Conservation (phyloP, 192 early-diverging fungal species). For the Helicostylum pulchrum region DNA sequence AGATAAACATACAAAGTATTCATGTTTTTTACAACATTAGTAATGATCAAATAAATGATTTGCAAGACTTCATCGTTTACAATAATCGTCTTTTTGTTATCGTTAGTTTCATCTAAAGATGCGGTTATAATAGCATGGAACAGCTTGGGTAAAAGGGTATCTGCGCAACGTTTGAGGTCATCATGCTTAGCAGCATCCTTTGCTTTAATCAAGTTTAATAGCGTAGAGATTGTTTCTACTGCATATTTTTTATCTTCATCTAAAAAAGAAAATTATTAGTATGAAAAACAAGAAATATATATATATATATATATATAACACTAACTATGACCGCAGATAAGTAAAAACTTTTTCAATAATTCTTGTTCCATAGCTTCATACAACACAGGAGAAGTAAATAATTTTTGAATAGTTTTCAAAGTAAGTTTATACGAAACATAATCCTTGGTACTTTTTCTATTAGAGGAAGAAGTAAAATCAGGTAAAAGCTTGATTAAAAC, state of each 20-base stretch:
- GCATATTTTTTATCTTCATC: conserved; percentile 40
- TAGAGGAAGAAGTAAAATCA: conserved; percentile 15
- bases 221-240: conserved; percentile 40
- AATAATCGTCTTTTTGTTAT: conserved; percentile 13
- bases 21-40: conserved; percentile 41
- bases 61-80: conserved; percentile 35
- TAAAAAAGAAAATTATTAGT: background rate
- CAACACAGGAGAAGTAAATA: conserved; percentile 42
- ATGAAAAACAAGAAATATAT: background rate
- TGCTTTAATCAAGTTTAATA: conserved; percentile 40
- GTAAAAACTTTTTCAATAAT: conserved; percentile 49
- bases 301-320: background rate
- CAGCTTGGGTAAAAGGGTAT: conserved; percentile 38
- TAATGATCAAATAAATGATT: conserved; percentile 39
- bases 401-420: conserved; percentile 42
- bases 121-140: conserved; percentile 41
- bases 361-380: conserved; percentile 42
- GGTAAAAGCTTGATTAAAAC: conserved; percentile 52
- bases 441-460: background rate
- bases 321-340: background rate
- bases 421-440: conserved; percentile 31
- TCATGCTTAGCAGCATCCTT: conserved; percentile 35
- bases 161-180: conserved; percentile 41
- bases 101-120: conserved; percentile 20
- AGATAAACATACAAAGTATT: conserved; percentile 37